Conservation (phyloP, 2,329 filamentous ascomycete genomes). For the Diaporthe citrichinensis region DNA sequence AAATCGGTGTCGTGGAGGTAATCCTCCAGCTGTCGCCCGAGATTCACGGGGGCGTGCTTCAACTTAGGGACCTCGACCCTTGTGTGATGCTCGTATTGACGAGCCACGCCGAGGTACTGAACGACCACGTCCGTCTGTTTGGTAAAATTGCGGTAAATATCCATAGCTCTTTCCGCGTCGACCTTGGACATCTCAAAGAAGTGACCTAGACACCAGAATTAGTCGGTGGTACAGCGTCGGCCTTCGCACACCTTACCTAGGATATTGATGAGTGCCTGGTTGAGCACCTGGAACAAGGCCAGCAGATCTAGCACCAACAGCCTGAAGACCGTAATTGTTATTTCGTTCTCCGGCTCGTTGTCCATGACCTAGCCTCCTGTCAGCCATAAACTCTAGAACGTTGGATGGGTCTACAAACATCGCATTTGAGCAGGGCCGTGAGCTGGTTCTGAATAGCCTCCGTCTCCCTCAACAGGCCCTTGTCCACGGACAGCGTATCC, state of each 20-base stretch:
- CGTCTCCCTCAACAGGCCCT: conserved; percentile 91
- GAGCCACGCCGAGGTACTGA: conserved; percentile 86
- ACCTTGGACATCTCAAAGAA: conserved; percentile 98
- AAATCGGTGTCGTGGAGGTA: conserved; percentile 97
- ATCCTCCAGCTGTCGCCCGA: conserved; percentile 91
- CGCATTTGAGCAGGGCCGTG: conserved; percentile 86
- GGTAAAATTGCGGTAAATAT: conserved; percentile 93
- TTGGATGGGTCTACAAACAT: conserved; percentile 70
- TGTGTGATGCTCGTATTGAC: conserved; percentile 92
- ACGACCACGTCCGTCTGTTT: conserved; percentile 94
- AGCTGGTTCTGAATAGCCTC: conserved; percentile 93
- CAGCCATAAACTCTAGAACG: conserved; percentile 2
- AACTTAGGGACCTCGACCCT: conserved; percentile 95
- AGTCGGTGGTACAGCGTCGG: background rate
- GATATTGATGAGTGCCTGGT: conserved; percentile 97
- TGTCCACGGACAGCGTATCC: conserved; percentile 89
- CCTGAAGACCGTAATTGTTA: conserved; percentile 93
- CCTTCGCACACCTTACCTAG: conserved; percentile 72
- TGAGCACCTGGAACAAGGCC: conserved; percentile 92
- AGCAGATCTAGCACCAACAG: conserved; percentile 91
- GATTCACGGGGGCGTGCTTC: conserved; percentile 94
- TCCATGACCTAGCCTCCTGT: conserved; percentile 74
- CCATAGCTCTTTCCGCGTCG: conserved; percentile 91
- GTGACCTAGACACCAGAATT: conserved; percentile 72
- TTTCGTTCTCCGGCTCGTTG: conserved; percentile 94